Base-by-base conservation (phyloP, 1,284 basidiomycete species). In the Cutaneotrichosporon arboriforme region DNA sequence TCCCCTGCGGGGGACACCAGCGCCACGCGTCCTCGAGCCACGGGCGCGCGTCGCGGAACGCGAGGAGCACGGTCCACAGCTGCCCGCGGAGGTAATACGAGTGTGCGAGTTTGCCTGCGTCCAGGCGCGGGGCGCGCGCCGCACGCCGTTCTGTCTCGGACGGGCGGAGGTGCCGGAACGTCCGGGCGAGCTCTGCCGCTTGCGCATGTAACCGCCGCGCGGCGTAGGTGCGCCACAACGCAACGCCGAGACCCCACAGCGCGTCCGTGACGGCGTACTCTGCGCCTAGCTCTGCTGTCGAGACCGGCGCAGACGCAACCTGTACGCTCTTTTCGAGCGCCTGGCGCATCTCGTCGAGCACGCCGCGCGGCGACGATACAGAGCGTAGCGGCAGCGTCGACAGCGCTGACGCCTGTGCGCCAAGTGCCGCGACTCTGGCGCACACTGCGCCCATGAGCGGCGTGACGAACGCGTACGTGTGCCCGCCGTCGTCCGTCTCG, bases 41-140 rank as follows among this genome's bases (percentile, higher is more conserved):
- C 10, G 50, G 48, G 39, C 62, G 61, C 9, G 68, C 67, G 2
- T 50, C 35, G 7, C 70, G 48, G 43, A 70, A 63, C 35, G 71
- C 66, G 8, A 73, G 59, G 37, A 73, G 51, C 8, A 69, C 61
- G 15, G 72, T 62, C 8, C 63, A 61, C 4, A 72, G 51, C 47
- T 59, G 55, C 8, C 71, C 71, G n/a, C 71, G 59, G 70, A 70
- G 72, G 54, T 72, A 73, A 37, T 70, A 72, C 46, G 57, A 66
- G 57, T 73, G 63, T 15, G 64, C 67, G 0, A 73, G 44, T 10
- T 63, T 64, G 3, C 64, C 61, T 3, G 55, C 54, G 0, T 51
- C 39, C 2, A 69, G 36, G 22, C 43, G 4, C 2, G 46, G 20
- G 1, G 59, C 63, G 38, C 71, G 58, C 1, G 64, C 48, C 1